phyloP scores from a whole-genome alignment of 345 rosid species.

The Euphorbia peplus region DNA sequence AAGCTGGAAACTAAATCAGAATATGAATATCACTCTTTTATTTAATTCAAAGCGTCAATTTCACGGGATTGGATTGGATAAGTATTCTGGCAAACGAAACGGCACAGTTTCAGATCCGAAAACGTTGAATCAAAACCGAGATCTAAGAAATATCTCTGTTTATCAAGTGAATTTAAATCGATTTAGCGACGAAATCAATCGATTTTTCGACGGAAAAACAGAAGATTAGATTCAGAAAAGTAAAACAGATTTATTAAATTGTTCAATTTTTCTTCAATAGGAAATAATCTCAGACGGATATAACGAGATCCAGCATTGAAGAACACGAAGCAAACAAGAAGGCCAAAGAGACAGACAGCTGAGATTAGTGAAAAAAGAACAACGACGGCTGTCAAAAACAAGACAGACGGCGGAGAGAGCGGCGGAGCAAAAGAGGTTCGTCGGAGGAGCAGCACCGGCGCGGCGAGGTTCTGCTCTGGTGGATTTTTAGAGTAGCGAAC shows the following conservation, averaged over 20 bases:
- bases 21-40: background rate
- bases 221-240: background rate
- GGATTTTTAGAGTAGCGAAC: background rate
- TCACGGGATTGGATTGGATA: conserved; percentile 4
- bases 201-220: background rate
- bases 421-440: background rate
- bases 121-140: background rate
- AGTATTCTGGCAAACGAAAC: background rate
- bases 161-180: background rate
- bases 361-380: background rate
- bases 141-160: background rate
- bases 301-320: conserved; percentile 32
- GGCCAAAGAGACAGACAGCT: background rate
- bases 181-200: background rate
- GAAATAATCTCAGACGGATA: conserved; percentile 22
- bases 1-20: conserved; percentile 1
- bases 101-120: conserved; percentile 4
- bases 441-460: conserved; percentile 15
- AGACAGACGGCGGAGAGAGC: background rate
- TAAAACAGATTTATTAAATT: background rate
- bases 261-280: background rate
- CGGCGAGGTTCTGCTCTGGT: background rate
- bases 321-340: background rate
- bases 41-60: background rate
- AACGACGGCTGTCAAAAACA: background rate